phyloP scores from a whole-genome alignment of 2,329 filamentous ascomycete species.

The Ophiognomonia clavigignenti-juglandacearum region DNA sequence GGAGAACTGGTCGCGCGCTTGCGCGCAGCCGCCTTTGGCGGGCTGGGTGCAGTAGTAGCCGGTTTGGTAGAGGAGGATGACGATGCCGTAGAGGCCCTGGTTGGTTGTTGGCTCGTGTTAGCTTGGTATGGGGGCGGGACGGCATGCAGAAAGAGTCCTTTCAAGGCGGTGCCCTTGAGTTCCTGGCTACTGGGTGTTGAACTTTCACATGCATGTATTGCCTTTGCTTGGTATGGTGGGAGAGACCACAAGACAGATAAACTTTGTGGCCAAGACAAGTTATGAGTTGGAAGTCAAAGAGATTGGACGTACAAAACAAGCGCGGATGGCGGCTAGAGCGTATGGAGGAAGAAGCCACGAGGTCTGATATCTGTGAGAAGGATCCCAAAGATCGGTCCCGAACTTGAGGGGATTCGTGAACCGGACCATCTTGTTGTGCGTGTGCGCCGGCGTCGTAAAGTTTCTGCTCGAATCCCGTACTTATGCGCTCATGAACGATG shows the following conservation, averaged over 20 bases:
- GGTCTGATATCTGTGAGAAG: conserved; percentile 66
- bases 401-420: conserved; percentile 28
- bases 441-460: no score
- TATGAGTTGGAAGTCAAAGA: not conserved
- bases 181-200: no score
- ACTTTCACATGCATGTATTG: not conserved
- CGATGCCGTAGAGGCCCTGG: conserved; percentile 63
- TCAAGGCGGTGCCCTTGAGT: no score
- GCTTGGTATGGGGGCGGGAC: not conserved
- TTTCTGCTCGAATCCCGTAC: no score
- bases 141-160: no score
- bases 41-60: conserved; percentile 56
- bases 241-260: not conserved
- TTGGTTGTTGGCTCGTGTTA: not conserved
- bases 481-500: no score
- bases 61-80: conserved; percentile 64
- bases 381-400: conserved; percentile 42
- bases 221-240: not conserved
- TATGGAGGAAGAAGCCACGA: conserved; percentile 74
- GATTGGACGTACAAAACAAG: conserved; percentile 43
- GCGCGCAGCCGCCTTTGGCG: conserved; percentile 36
- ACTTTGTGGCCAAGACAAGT: no score
- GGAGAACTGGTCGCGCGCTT: conserved; percentile 58
- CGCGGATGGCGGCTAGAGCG: conserved; percentile 53
- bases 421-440: conserved; percentile 5